Evolutionary conservation across 208 protist species (phyloP), one percentile per base, ranked within the genome.

Genomic region (Trypanosoma melophagium): DNA sequence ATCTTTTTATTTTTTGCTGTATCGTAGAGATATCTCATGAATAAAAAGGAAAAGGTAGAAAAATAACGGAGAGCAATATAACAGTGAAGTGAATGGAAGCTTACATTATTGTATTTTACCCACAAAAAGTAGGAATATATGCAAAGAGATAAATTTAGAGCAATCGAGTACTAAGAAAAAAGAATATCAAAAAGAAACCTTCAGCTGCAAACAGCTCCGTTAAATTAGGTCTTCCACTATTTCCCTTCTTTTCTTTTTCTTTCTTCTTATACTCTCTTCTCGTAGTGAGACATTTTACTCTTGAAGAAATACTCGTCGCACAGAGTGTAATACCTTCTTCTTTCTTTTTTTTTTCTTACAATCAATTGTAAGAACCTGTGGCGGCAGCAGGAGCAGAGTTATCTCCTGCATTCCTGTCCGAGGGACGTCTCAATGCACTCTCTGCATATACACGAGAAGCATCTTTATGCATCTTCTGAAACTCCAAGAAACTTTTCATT

Each of bases 401-500:
- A 59, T 59, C 22, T 28, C 3, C 14, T 19, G 35, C 4, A 40
- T 12, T 21, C 42, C 2, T 45, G 9, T 59, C 24, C 2, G 22
- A 21, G 10, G 10, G 31, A 12, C 69, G 69, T 45, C 38, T 66
- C 2, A 60, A 72, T 24, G 75, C 76, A 17, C 62, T 79, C 19
- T 69, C 76, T 22, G 68, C 80, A 67, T 93, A 96, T 12, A 92
- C 77, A 50, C 72, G 76, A 50, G 84, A 79, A n/a, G 76, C 68
- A 59, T 85, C 87, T 8, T 41, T 66, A 25, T 89, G 68, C 70
- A 95, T 49, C 49, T 74, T 79, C 67, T 89, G 81, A 49, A 89
- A 92, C 38, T 90, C 84, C 60, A 90, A 68, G 60, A 85, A 96
- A 49, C 81, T 83, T 19, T 74, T 22, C 86, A 93, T 89, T 52